Base-by-base conservation (phyloP, 1,139 yeast genomes). In the Saccharomyces hybrid region DNA sequence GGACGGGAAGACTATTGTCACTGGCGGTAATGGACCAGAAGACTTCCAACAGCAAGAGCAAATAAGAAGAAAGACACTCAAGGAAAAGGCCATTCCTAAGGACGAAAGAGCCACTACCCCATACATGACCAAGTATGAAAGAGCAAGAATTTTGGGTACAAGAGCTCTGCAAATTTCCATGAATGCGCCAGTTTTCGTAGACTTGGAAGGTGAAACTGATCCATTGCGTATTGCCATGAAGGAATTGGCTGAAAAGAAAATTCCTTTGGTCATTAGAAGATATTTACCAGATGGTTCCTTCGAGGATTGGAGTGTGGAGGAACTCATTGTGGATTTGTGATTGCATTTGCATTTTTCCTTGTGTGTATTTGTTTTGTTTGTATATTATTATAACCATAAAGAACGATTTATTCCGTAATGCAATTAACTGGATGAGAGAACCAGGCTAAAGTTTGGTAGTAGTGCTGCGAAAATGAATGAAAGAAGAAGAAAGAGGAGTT, bases 271-370 rank as follows among this genome's bases (percentile, higher is more conserved):
- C 50, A 88, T 93, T 53, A 83, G 99, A 78, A 81, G 99, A 72
- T 95, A 90, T 70, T 79, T 93, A 64, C 99, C 99, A 0, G 99
- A 95, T 71, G 96, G 98, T 6, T 84, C 95, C 51, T 93, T 83
- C 66, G 99, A 93, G 73, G 99, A 93, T 71, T 93, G 99, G 99
- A 96, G 96, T 50, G 95, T 96, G 68, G 98, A 93, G 71, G 99
- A 93, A 74, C 80, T 93, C 67, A 90, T 93, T 69, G 88, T 90
- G 58, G 98, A 93, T 70, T 85, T 82, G 65, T 85, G 75, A 62
- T 52, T 26, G 42, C 28, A 51, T 31, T 51, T 53, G 51, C 47
- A 41, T 38, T 23, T 54, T 31, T 14, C 41, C 61, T 31, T 65
- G 60, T 55, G 64, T 64, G 50, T 63, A 55, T 51, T 41, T 16